Conservation (phyloP, 331 rosid species). For the Telfairia occidentalis region DNA sequence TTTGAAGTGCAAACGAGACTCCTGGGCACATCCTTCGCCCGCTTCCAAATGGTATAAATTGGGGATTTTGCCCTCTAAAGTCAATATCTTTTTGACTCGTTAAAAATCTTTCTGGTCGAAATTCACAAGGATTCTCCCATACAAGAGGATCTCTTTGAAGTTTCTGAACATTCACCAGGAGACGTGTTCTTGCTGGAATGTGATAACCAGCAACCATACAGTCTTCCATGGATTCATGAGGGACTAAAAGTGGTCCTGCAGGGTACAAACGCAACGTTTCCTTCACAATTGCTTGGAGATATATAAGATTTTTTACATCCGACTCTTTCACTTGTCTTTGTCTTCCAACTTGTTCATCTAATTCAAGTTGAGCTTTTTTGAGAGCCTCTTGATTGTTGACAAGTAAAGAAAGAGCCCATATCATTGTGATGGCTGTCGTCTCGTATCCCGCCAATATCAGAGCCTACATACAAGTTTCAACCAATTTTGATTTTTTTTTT, state of each 20-base stretch:
- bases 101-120: conserved; percentile 29
- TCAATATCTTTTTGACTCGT: conserved; percentile 16
- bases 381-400: conserved; percentile 14
- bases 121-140: conserved; percentile 26
- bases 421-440: not conserved
- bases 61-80: conserved; percentile 22
- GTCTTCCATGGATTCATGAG: conserved; percentile 18
- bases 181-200: conserved; percentile 3
- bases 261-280: conserved; percentile 27
- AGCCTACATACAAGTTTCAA: not conserved
- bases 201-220: conserved; percentile 15
- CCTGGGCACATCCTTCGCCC: conserved; percentile 46
- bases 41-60: conserved; percentile 32
- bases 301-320: conserved; percentile 12
- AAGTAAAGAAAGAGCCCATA: conserved; percentile 24
- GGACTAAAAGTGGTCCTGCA: conserved; percentile 8
- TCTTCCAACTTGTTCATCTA: conserved; percentile 18
- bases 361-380: conserved; percentile 17
- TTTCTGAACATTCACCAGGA: conserved; percentile 18
- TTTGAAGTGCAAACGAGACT: conserved; percentile 20
- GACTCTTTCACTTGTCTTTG: conserved; percentile 14
- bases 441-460: conserved; percentile 8
- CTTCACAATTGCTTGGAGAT: conserved; percentile 22
- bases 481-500: no score
- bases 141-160: conserved; percentile 25